Conservation (phyloP, 225 moss, liverwort and hornwort species). For the Climacium dendroides region DNA sequence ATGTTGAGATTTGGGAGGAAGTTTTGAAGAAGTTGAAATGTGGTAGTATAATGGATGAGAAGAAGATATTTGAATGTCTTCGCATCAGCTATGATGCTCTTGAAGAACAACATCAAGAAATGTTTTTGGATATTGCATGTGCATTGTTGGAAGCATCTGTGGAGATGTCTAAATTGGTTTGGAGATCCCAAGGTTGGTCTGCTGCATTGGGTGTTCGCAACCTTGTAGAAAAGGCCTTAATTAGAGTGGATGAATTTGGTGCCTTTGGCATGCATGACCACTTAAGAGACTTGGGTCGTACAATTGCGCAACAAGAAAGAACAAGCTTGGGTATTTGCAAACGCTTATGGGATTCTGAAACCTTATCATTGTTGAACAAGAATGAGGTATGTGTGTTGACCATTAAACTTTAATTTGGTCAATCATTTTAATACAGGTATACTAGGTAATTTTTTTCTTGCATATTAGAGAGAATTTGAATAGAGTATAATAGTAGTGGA, state of each 20-base stretch:
- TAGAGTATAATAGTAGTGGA: neutral
- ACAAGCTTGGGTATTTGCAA: neutral
- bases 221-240: neutral
- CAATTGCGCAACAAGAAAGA: neutral
- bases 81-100: neutral
- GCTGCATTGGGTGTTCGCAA: rapidly evolving
- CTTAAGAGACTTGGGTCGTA: neutral
- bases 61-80: neutral
- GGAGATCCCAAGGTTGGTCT: neutral
- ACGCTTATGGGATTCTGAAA: neutral
- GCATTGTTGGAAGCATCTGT: neutral
- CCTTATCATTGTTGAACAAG: neutral
- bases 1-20: neutral
- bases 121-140: neutral
- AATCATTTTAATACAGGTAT: rapidly evolving
- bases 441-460: rapidly evolving
- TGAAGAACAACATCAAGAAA: neutral
- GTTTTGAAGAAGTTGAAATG: neutral
- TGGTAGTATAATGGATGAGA: neutral
- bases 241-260: neutral
- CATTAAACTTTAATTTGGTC: neutral
- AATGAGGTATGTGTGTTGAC: neutral
- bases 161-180: neutral
- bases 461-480: rapidly evolving
- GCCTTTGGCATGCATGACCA: rapidly evolving